Base-by-base conservation (phyloP, 2,329 filamentous ascomycete genomes). In the Colletotrichum australisinense region DNA sequence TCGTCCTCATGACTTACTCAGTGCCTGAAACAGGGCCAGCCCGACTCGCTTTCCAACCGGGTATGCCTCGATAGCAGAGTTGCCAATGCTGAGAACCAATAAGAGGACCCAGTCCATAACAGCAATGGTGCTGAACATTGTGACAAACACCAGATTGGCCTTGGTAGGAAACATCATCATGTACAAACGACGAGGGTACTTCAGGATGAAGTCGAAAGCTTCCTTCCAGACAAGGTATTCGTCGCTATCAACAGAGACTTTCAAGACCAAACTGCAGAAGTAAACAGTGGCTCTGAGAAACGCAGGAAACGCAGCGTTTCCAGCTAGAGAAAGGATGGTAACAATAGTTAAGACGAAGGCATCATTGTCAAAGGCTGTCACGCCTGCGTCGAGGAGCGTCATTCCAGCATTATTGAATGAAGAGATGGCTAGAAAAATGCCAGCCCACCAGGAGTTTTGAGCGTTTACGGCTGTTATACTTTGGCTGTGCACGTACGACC, bases 331-430 rank as follows among this genome's bases (percentile, higher is more conserved):
- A 75, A 93, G 80, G 14, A 89, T 77, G 11, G 88, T 89, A 83
- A 91, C 87, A 26, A 86, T 83, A 57, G 87, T 82, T 53, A 88
- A 81, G 9, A 88, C 85, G 74, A 87, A 88, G 75, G 86, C 85
- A 1, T 85, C 83, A 32, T 83, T 83, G 71, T 89, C 87, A 69
- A 91, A 93, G 0, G 89, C 88, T 3, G 88, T 83, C 84, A 94
- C 92, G 78, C 92, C 93, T 49, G 88, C 87, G 78, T 93, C 91
- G 26, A 93, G 82, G 49, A 93, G 84, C 22, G 88, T 89, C 90
- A 94, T 92, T 42, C 91, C 91, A 16, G 87, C 90, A 76, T 93
- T 93, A 81, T 93, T 93, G 81, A 93, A 93, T 0, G 91, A 91
- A 26, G 90, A 92, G 14, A 90, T 87, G 5, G 89, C 89, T 74